Percentiles rank a stretch among this genome's conserved stretches.
Evolutionary conservation across 2,329 filamentous ascomycete species (phyloP).

Genomic region (Tolypocladium tropicale): DNA sequence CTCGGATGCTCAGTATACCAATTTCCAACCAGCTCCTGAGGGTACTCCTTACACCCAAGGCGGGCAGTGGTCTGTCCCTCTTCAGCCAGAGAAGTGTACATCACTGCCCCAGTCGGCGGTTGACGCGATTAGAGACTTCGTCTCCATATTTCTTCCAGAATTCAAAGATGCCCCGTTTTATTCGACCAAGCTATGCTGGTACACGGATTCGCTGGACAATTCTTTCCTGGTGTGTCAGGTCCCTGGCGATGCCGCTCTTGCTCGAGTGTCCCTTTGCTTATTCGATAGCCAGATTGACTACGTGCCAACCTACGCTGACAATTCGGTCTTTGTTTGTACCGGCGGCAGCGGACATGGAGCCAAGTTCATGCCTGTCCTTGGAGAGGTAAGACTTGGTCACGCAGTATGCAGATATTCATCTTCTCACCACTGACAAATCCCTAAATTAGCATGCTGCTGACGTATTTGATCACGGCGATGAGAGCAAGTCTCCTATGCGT

Average conservation of each 20-base stretch:
- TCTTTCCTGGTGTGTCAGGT: constrained; percentile 14
- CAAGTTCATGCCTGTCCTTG: constrained; percentile 24
- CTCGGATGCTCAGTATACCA: constrained; percentile 15
- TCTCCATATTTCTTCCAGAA: constrained; percentile 16
- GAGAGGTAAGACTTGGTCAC: constrained; percentile 11
- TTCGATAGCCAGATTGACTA: constrained; percentile 16
- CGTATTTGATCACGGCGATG: constrained; percentile 15
- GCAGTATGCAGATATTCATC: background rate
- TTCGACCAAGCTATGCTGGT: constrained; percentile 21
- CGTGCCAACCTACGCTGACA: constrained; percentile 16
- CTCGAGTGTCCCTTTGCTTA: background rate
- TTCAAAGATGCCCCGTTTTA: constrained; percentile 13
- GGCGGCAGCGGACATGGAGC: constrained; percentile 25
- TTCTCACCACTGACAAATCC: background rate
- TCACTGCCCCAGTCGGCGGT: constrained; percentile 7
- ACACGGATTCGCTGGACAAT: constrained; percentile 24
- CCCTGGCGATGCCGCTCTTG: background rate
- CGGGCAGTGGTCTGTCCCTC: constrained; percentile 19
- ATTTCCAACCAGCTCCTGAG: constrained; percentile 17
- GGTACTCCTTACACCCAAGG: constrained; percentile 16
- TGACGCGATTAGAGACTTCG: constrained; percentile 11
- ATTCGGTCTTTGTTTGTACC: constrained; percentile 22
- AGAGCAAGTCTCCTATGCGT: constrained; percentile 17
- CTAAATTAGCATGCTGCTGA: constrained; percentile 18
- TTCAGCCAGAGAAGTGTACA: constrained; percentile 11